Evolutionary conservation across 1,284 basidiomycete species (phyloP).

Genomic region (Ustilago cynodontis): DNA sequence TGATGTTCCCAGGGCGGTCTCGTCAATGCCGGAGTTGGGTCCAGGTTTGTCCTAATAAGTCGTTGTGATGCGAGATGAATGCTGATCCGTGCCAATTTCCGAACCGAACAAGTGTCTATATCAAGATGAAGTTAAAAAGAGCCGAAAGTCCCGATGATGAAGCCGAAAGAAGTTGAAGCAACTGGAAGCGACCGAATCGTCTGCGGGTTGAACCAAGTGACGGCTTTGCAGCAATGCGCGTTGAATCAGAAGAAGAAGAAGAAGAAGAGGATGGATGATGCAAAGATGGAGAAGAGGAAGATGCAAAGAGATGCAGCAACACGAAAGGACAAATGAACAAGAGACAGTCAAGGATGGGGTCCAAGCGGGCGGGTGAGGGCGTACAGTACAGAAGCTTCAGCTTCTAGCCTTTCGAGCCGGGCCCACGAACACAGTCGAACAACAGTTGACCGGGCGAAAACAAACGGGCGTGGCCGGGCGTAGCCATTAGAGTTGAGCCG

Average conservation of each 20-base stretch:
- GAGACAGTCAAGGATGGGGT: background rate
- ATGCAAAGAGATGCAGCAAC: slow-evolving; percentile 3
- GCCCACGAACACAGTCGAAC: no score
- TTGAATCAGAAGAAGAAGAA: slow-evolving; percentile 5
- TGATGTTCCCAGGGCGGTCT: background rate
- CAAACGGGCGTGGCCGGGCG: no score
- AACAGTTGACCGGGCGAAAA: slow-evolving; percentile 5
- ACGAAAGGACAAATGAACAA: background rate
- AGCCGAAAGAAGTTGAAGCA: background rate
- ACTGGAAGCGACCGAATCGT: slow-evolving; percentile 6
- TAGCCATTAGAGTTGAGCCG: no score
- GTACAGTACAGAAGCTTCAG: background rate
- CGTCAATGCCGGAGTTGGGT: background rate
- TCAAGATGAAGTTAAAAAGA: background rate
- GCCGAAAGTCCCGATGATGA: background rate
- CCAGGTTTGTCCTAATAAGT: no score
- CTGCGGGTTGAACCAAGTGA: slow-evolving; percentile 31
- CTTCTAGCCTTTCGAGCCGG: no score
- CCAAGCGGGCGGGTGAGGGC: background rate
- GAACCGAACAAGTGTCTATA: background rate
- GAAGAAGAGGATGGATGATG: slow-evolving; percentile 6
- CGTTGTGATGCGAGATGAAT: background rate
- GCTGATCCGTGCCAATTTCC: background rate
- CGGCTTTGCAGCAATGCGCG: background rate
- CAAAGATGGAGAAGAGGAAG: background rate